A percentile compares a stretch with the other conserved stretches of the same genome.
phyloP scores from a whole-genome alignment of 768 basidiomycete species.

The Russula griseocarnosa region DNA sequence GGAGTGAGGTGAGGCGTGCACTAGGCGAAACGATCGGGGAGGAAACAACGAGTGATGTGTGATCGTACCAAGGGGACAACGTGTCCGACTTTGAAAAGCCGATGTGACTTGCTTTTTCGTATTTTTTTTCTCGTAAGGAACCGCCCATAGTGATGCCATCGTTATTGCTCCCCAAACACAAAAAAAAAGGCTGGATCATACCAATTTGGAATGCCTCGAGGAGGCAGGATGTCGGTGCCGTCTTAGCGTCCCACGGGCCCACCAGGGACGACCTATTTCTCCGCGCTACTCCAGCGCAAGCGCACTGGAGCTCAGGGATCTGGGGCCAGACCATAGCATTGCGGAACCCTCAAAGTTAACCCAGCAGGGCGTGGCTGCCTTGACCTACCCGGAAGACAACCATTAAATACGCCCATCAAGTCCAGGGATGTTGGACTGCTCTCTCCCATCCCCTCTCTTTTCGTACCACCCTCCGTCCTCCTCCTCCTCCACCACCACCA shows the following conservation, averaged over 20 bases:
- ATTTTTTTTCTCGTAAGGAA: background rate
- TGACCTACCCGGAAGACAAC: constrained; percentile 17
- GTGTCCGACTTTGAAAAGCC: constrained; percentile 9
- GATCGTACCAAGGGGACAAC: constrained; percentile 21
- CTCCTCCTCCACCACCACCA: background rate
- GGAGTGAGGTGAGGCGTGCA: constrained; percentile 3
- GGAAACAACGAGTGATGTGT: constrained; percentile 21
- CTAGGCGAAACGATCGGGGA: constrained; percentile 14
- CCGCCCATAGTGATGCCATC: constrained; percentile 23
- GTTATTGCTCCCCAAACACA: background rate
- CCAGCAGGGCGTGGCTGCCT: constrained; percentile 24
- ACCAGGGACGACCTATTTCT: constrained; percentile 11
- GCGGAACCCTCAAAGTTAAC: constrained; percentile 23
- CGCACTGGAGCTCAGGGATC: constrained; percentile 12
- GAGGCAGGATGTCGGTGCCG: constrained; percentile 13
- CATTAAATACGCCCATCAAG: constrained; percentile 22
- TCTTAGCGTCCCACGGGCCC: constrained; percentile 12
- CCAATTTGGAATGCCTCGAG: constrained; percentile 27
- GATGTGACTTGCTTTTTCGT: constrained; percentile 15
- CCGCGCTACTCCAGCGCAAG: constrained; percentile 24
- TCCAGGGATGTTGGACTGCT: background rate
- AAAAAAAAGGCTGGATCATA: constrained; percentile 6
- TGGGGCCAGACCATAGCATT: constrained; percentile 20
- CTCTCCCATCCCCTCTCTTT: constrained; percentile 2
- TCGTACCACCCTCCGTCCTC: background rate